A percentile compares a stretch with the other conserved stretches of the same genome.
phyloP scores from a whole-genome alignment of 1,284 basidiomycete genomes.

The Leccinum pseudoinsigne region DNA sequence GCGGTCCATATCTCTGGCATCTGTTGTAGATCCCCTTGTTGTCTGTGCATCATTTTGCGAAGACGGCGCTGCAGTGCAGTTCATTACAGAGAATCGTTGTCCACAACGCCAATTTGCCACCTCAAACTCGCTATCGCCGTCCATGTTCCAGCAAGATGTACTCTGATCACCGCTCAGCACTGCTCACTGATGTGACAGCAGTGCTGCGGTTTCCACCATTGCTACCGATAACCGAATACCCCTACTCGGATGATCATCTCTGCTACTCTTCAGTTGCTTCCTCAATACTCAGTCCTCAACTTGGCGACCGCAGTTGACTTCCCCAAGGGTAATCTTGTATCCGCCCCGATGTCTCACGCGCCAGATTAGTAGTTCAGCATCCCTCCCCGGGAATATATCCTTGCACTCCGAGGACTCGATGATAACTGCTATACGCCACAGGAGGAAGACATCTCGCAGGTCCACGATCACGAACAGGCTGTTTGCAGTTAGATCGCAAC shows the following conservation, averaged over 20 bases:
- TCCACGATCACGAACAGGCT: slow-evolving; percentile 15
- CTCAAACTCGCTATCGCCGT: slow-evolving; percentile 7
- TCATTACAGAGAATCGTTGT: slow-evolving; percentile 16
- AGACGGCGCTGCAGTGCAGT: slow-evolving; percentile 12
- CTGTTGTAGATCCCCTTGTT: slow-evolving; percentile 24
- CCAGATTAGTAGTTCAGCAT: slow-evolving; percentile 18
- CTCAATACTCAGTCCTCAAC: slow-evolving; percentile 6
- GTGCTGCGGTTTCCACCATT: slow-evolving; percentile 1
- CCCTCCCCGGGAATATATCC: slow-evolving; percentile 18
- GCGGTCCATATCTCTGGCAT: slow-evolving; percentile 16
- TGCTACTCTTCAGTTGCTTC: slow-evolving; percentile 5
- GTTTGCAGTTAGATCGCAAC: slow-evolving; percentile 13
- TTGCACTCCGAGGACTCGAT: slow-evolving; percentile 30
- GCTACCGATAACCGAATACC: slow-evolving; percentile 2
- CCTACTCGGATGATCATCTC: slow-evolving; percentile 10
- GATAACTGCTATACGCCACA: slow-evolving; percentile 10
- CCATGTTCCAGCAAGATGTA: slow-evolving; percentile 4
- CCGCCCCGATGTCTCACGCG: slow-evolving; percentile 26
- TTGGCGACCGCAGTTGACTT: slow-evolving; percentile 20
- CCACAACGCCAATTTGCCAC: slow-evolving; percentile 11
- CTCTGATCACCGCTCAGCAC: not conserved
- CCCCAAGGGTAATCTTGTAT: slow-evolving; percentile 19
- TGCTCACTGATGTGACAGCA: not conserved
- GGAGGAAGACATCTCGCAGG: slow-evolving; percentile 6
- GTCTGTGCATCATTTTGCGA: slow-evolving; percentile 29